phyloP scores from a whole-genome alignment of 176 grass and related monocot species.

The Oryza punctata region DNA sequence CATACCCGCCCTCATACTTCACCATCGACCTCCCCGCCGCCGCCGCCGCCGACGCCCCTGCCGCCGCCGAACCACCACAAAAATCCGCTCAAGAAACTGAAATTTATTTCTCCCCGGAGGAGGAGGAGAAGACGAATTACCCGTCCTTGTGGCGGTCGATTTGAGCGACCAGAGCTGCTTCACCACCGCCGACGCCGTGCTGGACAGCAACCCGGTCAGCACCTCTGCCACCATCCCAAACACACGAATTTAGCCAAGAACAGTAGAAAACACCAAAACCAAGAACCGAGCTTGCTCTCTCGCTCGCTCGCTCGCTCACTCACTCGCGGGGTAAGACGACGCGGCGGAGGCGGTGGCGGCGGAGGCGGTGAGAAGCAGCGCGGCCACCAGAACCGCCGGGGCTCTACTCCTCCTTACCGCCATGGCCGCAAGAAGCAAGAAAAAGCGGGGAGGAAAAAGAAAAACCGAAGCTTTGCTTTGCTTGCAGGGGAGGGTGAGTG shows the following conservation, averaged over 20 bases:
- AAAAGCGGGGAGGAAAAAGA: not conserved
- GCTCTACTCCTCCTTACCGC: not conserved
- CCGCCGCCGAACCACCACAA: conserved; percentile 26
- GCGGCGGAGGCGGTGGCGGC: conserved; percentile 50
- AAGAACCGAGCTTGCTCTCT: conserved; percentile 36
- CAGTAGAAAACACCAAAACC: not conserved
- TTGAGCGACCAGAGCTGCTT: conserved; percentile 89
- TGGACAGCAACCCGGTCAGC: conserved; percentile 56
- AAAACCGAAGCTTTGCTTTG: conserved; percentile 25
- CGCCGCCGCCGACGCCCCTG: conserved; percentile 39
- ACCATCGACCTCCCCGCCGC: conserved; percentile 61
- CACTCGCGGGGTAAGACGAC: conserved; percentile 67
- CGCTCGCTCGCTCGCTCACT: not conserved
- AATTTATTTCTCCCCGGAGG: not conserved
- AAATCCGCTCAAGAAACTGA: conserved; percentile 13
- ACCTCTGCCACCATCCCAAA: conserved; percentile 49
- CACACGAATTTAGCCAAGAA: not conserved
- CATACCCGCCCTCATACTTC: conserved; percentile 92
- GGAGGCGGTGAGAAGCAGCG: conserved; percentile 39
- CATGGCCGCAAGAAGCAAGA: conserved; percentile 5
- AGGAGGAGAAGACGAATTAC: conserved; percentile 38
- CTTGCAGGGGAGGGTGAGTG: conserved; percentile 6
- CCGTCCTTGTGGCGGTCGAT: conserved; percentile 57
- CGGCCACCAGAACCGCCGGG: conserved; percentile 13
- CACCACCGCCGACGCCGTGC: conserved; percentile 61